Percentiles rank a stretch among this genome's conserved stretches.
Conservation (phyloP, 331 rosid species). For the Erythrophleum ivorense region DNA sequence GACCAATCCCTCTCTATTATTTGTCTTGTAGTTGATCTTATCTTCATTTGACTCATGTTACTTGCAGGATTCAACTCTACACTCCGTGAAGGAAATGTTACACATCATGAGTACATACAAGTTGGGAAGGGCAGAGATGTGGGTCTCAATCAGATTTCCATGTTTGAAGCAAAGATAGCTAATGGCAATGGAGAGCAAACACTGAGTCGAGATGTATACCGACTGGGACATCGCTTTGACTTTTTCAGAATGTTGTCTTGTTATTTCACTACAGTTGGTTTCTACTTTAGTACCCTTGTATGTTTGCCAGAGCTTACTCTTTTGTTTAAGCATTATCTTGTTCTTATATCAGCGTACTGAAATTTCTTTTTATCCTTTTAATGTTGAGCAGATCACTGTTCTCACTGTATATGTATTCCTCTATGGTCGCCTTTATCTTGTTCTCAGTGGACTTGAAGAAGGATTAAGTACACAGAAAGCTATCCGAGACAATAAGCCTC, state of each 20-base stretch:
- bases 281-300: constrained; percentile 96
- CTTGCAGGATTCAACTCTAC: constrained; percentile 95
- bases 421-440: constrained; percentile 99
- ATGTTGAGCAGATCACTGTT: constrained; percentile 81
- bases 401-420: constrained; percentile 93
- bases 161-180: constrained; percentile 98
- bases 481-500: constrained; percentile 92
- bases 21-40: constrained; percentile 26
- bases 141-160: constrained; percentile 98
- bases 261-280: constrained; percentile 94
- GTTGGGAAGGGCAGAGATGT: constrained; percentile 99
- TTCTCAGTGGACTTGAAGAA: constrained; percentile 98
- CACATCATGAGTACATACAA: constrained; percentile 99
- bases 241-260: constrained; percentile 96
- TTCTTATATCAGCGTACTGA: constrained; percentile 35
- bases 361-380: background rate
- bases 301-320: constrained; percentile 3
- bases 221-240: constrained; percentile 99
- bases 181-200: constrained; percentile 99
- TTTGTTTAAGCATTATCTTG: constrained; percentile 16
- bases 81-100: constrained; percentile 98
- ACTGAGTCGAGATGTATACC: constrained; percentile 89
- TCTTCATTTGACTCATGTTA: constrained; percentile 32
- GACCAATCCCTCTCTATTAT: background rate
- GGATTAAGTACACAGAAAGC: constrained; percentile 78